Evolutionary conservation across 305 asterid genomes (phyloP).

Genomic region (Solanum hybrid): DNA sequence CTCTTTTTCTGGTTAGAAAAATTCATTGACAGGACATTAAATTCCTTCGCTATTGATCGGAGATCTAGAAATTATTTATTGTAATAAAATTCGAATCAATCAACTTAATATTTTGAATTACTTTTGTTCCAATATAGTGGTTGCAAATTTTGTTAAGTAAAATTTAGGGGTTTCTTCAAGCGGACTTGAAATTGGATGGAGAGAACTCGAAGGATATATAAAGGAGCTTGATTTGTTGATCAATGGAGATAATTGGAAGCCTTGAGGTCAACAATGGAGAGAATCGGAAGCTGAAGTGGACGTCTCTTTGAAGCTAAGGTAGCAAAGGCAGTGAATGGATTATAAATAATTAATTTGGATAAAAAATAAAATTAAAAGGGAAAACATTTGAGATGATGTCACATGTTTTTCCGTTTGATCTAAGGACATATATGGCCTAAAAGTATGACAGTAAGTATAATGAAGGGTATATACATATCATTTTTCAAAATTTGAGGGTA

Average conservation of each 20-base stretch:
- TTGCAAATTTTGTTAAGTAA: no score
- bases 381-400: background rate
- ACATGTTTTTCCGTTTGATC: background rate
- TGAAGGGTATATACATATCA: background rate
- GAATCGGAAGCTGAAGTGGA: background rate
- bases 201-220: background rate
- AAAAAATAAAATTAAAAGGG: no score
- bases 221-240: background rate
- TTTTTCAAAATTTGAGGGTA: no score
- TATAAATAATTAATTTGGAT: background rate
- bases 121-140: background rate
- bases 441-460: background rate
- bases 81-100: background rate
- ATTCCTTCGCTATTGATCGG: slow-evolving; percentile 35
- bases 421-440: background rate
- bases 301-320: background rate
- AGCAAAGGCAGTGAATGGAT: background rate
- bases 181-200: background rate
- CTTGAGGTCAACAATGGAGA: background rate
- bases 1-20: slow-evolving; percentile 30
- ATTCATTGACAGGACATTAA: slow-evolving; percentile 43
- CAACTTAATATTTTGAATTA: background rate
- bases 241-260: background rate
- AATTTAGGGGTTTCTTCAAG: background rate
- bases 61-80: slow-evolving; percentile 20